These are phyloP conservation scores for Pseudozyma sp. DNA, from an alignment of 1,284 basidiomycete species.

Conservation along the genomic window DNA sequence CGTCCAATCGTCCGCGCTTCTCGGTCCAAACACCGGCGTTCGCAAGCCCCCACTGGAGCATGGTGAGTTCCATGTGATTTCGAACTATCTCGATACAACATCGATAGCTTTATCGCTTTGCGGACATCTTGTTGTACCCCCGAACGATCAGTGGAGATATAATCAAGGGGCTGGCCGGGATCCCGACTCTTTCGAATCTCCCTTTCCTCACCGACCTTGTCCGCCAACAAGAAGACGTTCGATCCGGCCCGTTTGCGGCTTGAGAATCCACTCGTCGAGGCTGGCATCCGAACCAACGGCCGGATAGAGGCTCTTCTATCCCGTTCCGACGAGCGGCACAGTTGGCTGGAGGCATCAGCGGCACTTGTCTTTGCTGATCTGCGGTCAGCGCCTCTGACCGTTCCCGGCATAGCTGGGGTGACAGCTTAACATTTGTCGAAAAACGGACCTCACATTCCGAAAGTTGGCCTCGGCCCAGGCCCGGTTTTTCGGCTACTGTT, in stretches of 20 bases:
- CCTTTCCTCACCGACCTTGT: no score
- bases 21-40: neutral
- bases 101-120: neutral
- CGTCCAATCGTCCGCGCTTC: constrained; percentile 5
- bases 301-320: no score
- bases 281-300: no score
- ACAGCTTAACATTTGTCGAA: neutral
- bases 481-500: constrained; percentile 29
- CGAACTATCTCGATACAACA: neutral
- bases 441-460: neutral
- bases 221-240: no score
- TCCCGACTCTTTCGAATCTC: no score
- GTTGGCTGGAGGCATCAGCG: no score
- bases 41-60: neutral
- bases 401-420: neutral
- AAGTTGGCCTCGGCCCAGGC: constrained; percentile 1
- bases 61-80: neutral
- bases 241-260: no score
- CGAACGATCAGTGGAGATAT: no score
- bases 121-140: no score
- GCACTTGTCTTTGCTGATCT: neutral
- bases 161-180: no score
- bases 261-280: no score
- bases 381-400: constrained; percentile 1
- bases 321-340: no score